Evolutionary conservation across 257 asterid species (phyloP).

Genomic region (Solanum piurae): DNA sequence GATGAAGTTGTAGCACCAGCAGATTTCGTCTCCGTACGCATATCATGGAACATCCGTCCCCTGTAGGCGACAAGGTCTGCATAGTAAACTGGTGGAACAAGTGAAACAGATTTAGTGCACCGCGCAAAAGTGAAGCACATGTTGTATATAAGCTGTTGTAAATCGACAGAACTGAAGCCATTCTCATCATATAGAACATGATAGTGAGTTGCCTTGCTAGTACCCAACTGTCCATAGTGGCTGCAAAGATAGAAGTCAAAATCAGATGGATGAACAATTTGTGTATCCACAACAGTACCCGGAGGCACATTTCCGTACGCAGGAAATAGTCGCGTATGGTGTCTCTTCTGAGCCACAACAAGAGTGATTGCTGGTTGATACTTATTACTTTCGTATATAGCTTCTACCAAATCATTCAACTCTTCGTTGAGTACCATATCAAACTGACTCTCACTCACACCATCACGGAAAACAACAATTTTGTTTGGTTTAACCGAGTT

Average conservation of each 20-base stretch:
- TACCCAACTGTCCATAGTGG: conserved; percentile 64
- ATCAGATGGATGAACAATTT: conserved; percentile 42
- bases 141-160: conserved; percentile 55
- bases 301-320: conserved; percentile 39
- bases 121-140: conserved; percentile 67
- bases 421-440: conserved; percentile 58
- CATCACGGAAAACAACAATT: conserved; percentile 66
- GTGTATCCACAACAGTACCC: conserved; percentile 70
- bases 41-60: conserved; percentile 60
- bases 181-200: conserved; percentile 58
- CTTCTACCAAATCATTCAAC: conserved; percentile 20
- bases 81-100: conserved; percentile 66
- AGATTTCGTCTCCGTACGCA: conserved; percentile 14
- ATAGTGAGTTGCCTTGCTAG: conserved; percentile 80
- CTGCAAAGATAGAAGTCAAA: conserved; percentile 74
- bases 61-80: conserved; percentile 76
- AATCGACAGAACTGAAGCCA: conserved; percentile 25
- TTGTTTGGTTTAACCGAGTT: conserved; percentile 29
- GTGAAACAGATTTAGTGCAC: conserved; percentile 66
- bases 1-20: neutral
- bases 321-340: conserved; percentile 56
- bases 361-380: conserved; percentile 50
- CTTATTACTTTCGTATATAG: conserved; percentile 4
- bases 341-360: conserved; percentile 68
- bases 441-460: conserved; percentile 72